Evolutionary conservation across 192 early-diverging fungal genomes (phyloP).

Genomic region (Dissophora ornata): DNA sequence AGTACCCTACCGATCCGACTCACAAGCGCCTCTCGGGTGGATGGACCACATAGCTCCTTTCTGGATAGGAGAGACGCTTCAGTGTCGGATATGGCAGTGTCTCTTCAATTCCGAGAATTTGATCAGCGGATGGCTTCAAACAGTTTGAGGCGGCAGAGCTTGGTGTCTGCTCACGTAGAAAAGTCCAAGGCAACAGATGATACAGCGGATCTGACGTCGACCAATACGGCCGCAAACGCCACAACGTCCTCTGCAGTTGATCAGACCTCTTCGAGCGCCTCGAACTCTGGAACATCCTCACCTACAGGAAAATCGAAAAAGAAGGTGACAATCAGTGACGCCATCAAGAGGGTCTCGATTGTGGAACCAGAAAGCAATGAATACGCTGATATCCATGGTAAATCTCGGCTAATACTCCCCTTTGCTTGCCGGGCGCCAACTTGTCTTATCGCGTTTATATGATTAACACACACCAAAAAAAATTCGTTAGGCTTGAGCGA

Average conservation of each 20-base stretch:
- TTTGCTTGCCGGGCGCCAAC: too few species aligned
- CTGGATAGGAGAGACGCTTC: slow-evolving; percentile 34
- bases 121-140: slow-evolving; percentile 46
- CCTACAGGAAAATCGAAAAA: slow-evolving; percentile 42
- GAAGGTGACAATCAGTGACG: slow-evolving; percentile 43
- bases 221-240: slow-evolving; percentile 34
- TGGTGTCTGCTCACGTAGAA: slow-evolving; percentile 3
- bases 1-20: slow-evolving; percentile 40
- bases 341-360: slow-evolving; percentile 25
- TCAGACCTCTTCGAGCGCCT: not conserved
- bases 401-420: not conserved
- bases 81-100: slow-evolving; percentile 35
- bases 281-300: slow-evolving; percentile 9
- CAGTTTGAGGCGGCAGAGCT: slow-evolving; percentile 32
- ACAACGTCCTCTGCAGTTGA: slow-evolving; percentile 1
- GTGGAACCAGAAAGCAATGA: slow-evolving; percentile 15
- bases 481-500: too few species aligned
- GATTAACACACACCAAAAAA: too few species aligned
- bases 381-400: slow-evolving; percentile 7
- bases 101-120: slow-evolving; percentile 44
- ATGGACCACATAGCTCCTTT: slow-evolving; percentile 21
- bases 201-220: slow-evolving; percentile 4
- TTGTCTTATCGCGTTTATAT: too few species aligned
- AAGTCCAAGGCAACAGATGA: not conserved
- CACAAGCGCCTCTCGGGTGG: slow-evolving; percentile 28